These are phyloP conservation scores for Gliomastix tumulicola DNA, from an alignment of 2,329 filamentous ascomycete genomes.

Conservation along the genomic window DNA sequence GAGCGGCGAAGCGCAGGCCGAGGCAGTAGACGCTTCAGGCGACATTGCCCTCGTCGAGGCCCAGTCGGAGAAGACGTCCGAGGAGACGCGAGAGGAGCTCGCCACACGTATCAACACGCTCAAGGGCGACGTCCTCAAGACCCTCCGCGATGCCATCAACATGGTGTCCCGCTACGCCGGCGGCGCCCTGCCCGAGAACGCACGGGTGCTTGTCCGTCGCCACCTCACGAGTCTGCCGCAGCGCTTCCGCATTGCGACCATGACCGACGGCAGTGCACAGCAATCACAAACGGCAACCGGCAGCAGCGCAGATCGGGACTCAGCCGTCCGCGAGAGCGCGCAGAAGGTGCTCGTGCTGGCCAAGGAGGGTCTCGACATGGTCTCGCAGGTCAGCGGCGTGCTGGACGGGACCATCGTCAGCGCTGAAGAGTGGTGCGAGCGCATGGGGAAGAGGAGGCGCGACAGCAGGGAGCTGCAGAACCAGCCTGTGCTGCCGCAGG, in stretches of 20 bases:
- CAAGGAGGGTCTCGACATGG: constrained; percentile 88
- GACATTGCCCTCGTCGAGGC: not conserved
- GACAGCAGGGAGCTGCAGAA: constrained; percentile 15
- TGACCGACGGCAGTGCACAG: constrained; percentile 19
- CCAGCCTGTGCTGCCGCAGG: constrained; percentile 15
- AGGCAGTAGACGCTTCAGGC: constrained; percentile 6
- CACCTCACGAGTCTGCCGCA: constrained; percentile 81
- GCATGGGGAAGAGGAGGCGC: constrained; percentile 45
- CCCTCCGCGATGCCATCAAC: constrained; percentile 73
- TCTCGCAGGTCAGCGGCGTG: constrained; percentile 81
- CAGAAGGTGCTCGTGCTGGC: constrained; percentile 79
- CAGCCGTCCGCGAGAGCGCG: constrained; percentile 45
- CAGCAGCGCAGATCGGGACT: constrained; percentile 20
- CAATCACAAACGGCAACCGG: no score
- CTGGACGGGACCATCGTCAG: constrained; percentile 84
- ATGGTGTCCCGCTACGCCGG: constrained; percentile 86
- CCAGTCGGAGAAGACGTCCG: constrained; percentile 9
- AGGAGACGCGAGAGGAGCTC: constrained; percentile 32
- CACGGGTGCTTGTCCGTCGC: constrained; percentile 70
- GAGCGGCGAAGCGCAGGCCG: constrained; percentile 1
- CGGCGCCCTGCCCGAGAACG: constrained; percentile 86
- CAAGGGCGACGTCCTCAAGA: constrained; percentile 66
- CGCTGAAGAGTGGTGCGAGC: constrained; percentile 86
- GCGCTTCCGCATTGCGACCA: constrained; percentile 69
- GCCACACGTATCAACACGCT: constrained; percentile 60